Evolutionary conservation across 257 asterid genomes (phyloP).

Genomic region (Solanum neorickii): DNA sequence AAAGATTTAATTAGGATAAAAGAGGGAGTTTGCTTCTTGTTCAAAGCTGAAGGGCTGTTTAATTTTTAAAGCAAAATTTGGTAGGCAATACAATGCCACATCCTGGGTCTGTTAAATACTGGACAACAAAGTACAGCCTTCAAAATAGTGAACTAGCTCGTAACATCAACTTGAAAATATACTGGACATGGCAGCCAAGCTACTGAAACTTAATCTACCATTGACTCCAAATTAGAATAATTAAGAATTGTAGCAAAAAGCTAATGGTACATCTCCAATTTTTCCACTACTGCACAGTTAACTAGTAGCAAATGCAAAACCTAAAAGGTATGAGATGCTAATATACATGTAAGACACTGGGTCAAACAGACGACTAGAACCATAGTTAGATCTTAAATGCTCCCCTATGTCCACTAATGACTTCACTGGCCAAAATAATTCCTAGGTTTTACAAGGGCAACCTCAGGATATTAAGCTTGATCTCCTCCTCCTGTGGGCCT

Average conservation of each 20-base stretch:
- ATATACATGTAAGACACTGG: neutral
- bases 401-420: neutral
- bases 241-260: neutral
- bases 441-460: neutral
- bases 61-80: neutral
- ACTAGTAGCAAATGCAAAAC: neutral
- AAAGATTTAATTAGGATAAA: neutral
- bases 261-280: neutral
- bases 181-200: neutral
- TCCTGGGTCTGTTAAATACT: neutral
- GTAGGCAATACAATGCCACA: neutral
- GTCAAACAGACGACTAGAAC: neutral
- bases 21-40: neutral
- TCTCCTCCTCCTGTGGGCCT: slow-evolving; percentile 60
- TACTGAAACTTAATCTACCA: neutral
- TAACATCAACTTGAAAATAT: neutral
- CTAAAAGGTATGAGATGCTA: neutral
- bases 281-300: neutral
- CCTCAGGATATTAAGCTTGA: slow-evolving; percentile 48
- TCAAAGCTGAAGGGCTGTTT: neutral
- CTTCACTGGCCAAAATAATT: neutral
- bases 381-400: neutral
- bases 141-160: neutral
- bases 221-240: neutral
- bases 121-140: neutral